phyloP scores from a whole-genome alignment of 768 basidiomycete species.

The Panaeolus papilionaceus region DNA sequence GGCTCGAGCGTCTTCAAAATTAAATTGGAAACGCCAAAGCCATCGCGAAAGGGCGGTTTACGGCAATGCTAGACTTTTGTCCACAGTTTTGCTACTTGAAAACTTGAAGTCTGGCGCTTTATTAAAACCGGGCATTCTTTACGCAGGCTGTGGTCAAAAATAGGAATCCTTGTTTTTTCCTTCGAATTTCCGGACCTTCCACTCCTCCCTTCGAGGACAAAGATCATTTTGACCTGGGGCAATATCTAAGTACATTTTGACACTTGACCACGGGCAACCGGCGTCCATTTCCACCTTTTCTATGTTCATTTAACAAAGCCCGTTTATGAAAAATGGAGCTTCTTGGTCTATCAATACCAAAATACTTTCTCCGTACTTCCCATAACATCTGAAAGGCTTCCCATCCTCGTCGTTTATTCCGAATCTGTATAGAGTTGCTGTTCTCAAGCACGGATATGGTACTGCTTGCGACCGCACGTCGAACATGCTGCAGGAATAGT shows the following conservation, averaged over 20 bases:
- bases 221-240: slow-evolving; percentile 14
- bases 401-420: slow-evolving; percentile 29
- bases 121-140: slow-evolving; percentile 16
- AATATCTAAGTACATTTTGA: slow-evolving; percentile 19
- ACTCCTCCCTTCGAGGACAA: slow-evolving; percentile 15
- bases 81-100: background rate
- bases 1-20: slow-evolving; percentile 13
- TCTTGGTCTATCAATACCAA: slow-evolving; percentile 20
- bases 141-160: slow-evolving; percentile 18
- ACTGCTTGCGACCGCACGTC: slow-evolving; percentile 29
- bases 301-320: slow-evolving; percentile 16
- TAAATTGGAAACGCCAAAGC: background rate
- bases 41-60: background rate
- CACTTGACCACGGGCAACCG: slow-evolving; percentile 21
- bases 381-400: slow-evolving; percentile 24
- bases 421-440: slow-evolving; percentile 27
- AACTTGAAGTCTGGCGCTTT: slow-evolving; percentile 12
- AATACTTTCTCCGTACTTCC: slow-evolving; percentile 18
- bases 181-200: slow-evolving; percentile 29
- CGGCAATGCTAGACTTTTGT: slow-evolving; percentile 4
- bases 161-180: slow-evolving; percentile 30
- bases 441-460: slow-evolving; percentile 25
- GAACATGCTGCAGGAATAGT: slow-evolving; percentile 30
- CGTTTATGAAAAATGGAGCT: slow-evolving; percentile 16
- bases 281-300: slow-evolving; percentile 18